A percentile compares a stretch with the other conserved stretches of the same genome.
Evolutionary conservation across 257 asterid genomes (phyloP).

Genomic region (Penstemon newberryi): DNA sequence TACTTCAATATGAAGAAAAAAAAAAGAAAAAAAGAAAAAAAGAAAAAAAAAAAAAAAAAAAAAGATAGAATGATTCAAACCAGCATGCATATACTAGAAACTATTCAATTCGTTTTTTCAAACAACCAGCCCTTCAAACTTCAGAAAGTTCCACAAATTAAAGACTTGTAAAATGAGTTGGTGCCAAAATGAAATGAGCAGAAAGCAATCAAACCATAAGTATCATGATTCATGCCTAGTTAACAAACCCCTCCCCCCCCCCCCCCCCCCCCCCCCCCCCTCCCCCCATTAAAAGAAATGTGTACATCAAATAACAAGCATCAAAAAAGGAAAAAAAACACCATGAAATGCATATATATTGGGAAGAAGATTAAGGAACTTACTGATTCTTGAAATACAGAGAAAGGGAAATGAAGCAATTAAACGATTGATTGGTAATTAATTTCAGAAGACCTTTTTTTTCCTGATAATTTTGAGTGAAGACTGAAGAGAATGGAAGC

Average conservation of each 20-base stretch:
- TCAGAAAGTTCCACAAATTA: not conserved
- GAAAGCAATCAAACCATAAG: not conserved
- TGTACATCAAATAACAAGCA: too few relatives aligned
- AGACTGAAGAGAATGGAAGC: not conserved
- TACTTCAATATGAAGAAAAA: too few relatives aligned
- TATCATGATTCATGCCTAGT: not conserved
- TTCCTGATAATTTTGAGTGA: not conserved
- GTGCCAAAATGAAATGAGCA: constrained; percentile 7
- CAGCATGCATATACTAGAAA: too few relatives aligned
- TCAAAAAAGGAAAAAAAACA: not conserved
- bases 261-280: too few relatives aligned
- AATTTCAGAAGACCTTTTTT: not conserved
- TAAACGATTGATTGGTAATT: not conserved
- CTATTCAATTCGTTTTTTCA: too few relatives aligned
- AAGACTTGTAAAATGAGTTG: too few relatives aligned
- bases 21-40: too few relatives aligned
- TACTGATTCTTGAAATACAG: constrained; percentile 19
- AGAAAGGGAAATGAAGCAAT: not conserved
- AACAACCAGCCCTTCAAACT: not conserved
- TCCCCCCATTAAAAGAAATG: too few relatives aligned
- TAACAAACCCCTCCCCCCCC: too few relatives aligned
- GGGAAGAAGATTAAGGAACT: constrained; percentile 13
- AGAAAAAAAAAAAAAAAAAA: too few relatives aligned
- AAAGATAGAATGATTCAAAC: too few relatives aligned
- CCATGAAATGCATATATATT: not conserved